phyloP scores from a whole-genome alignment of 2,329 filamentous ascomycete genomes.

The Ilyonectria sp. region DNA sequence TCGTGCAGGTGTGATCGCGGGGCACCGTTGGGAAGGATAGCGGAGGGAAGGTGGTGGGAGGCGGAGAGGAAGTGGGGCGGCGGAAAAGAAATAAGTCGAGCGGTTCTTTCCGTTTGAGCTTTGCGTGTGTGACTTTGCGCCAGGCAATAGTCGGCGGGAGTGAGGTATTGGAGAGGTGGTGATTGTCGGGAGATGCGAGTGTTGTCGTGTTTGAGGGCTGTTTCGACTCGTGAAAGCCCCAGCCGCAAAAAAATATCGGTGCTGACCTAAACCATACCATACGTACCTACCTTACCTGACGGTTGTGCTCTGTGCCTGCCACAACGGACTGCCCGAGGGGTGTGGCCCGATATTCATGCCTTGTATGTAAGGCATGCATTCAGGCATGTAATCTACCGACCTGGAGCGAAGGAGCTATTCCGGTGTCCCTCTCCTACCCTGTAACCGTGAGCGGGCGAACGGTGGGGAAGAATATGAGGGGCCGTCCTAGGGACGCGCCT shows the following conservation, averaged over 20 bases:
- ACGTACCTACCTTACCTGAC: neutral
- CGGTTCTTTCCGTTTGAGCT: constrained; percentile 45
- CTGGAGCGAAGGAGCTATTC: neutral
- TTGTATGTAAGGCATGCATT: constrained; percentile 7
- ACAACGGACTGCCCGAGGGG: neutral
- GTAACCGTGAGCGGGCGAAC: constrained; percentile 10
- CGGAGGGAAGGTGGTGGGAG: constrained; percentile 42
- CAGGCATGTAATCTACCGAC: constrained; percentile 21
- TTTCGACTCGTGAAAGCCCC: constrained; percentile 39
- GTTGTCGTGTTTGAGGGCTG: constrained; percentile 34
- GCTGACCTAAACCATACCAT: constrained; percentile 41
- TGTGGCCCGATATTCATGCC: constrained; percentile 26
- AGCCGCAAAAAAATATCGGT: constrained; percentile 45
- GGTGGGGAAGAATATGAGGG: constrained; percentile 4
- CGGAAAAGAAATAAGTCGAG: constrained; percentile 44
- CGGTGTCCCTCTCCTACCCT: neutral
- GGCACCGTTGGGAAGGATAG: constrained; percentile 44
- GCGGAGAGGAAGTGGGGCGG: constrained; percentile 40
- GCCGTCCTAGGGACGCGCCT: constrained; percentile 8
- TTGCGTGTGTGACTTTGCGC: constrained; percentile 54
- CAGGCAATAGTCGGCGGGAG: constrained; percentile 54
- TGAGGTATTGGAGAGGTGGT: constrained; percentile 32
- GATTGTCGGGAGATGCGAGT: constrained; percentile 42
- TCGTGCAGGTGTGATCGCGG: constrained; percentile 47
- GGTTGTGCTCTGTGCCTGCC: neutral